These are phyloP conservation scores for Rauvolfia tetraphylla DNA, from an alignment of 257 asterid species.

Conservation along the genomic window DNA sequence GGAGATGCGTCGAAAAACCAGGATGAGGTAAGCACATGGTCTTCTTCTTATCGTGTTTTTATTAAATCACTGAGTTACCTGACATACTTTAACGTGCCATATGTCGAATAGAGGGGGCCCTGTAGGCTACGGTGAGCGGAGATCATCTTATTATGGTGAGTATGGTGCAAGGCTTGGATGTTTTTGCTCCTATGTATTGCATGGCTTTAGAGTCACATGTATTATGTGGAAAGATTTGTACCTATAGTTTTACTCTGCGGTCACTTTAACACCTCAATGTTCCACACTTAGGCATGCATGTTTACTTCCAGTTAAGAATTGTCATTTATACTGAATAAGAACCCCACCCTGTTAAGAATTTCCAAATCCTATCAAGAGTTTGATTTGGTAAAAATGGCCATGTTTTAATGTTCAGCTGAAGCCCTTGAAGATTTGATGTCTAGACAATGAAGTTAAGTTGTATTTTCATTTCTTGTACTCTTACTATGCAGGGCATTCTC, in stretches of 20 bases:
- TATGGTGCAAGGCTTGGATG: neutral
- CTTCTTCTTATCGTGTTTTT: neutral
- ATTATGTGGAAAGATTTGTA: neutral
- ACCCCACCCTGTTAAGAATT: neutral
- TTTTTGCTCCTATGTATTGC: neutral
- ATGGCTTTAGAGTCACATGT: neutral
- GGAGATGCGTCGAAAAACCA: slow-evolving; percentile 30
- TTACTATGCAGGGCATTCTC: slow-evolving; percentile 25
- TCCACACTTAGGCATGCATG: neutral
- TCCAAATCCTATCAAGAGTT: neutral
- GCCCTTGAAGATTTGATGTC: neutral
- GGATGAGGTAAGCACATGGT: slow-evolving; percentile 16
- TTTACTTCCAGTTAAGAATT: neutral
- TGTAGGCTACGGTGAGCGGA: slow-evolving; percentile 23
- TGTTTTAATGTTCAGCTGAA: neutral
- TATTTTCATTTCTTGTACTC: neutral
- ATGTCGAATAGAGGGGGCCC: slow-evolving; percentile 26
- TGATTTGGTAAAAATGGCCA: neutral
- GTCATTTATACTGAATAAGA: neutral
- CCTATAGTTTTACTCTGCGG: neutral
- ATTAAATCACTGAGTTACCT: neutral
- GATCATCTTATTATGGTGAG: slow-evolving; percentile 30
- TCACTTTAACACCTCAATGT: neutral
- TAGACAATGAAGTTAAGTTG: neutral
- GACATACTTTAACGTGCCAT: slow-evolving; percentile 9